These are phyloP conservation scores for Hirschioporus abietinus DNA, from an alignment of 768 basidiomycete genomes.

Conservation along the genomic window DNA sequence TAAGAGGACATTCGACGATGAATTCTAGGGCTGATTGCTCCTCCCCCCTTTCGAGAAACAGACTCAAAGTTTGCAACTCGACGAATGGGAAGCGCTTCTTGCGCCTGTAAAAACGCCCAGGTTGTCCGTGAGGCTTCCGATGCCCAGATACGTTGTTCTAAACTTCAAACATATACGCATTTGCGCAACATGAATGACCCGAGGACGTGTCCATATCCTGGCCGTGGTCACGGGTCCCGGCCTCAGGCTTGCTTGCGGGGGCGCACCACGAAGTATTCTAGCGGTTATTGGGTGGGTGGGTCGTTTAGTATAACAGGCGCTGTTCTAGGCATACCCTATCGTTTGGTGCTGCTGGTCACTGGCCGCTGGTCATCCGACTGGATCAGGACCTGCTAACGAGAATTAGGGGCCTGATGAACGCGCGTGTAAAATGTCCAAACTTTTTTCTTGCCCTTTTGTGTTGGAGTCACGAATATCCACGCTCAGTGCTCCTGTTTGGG, in stretches of 20 bases:
- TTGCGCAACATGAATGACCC: too few species aligned
- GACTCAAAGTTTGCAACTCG: neutral
- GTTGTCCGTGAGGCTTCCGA: neutral
- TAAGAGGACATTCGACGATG: too few species aligned
- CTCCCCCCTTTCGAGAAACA: neutral
- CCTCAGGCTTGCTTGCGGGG: neutral
- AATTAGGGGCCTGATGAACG: too few species aligned
- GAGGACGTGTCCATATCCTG: neutral
- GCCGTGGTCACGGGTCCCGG: neutral
- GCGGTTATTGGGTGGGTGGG: neutral
- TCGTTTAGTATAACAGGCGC: neutral
- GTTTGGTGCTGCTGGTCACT: neutral
- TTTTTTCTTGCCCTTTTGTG: too few species aligned
- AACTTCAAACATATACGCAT: neutral
- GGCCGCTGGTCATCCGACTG: too few species aligned
- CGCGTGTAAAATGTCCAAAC: too few species aligned
- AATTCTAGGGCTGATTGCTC: neutral
- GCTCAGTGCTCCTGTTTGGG: too few species aligned
- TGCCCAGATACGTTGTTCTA: neutral
- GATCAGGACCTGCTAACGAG: too few species aligned
- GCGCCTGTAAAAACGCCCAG: neutral
- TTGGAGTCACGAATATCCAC: too few species aligned
- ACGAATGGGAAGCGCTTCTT: neutral
- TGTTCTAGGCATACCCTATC: neutral
- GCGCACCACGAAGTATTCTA: too few species aligned